Base-by-base conservation (phyloP, 306 rosid species). In the barrel medic (Medicago truncatula) region DNA sequence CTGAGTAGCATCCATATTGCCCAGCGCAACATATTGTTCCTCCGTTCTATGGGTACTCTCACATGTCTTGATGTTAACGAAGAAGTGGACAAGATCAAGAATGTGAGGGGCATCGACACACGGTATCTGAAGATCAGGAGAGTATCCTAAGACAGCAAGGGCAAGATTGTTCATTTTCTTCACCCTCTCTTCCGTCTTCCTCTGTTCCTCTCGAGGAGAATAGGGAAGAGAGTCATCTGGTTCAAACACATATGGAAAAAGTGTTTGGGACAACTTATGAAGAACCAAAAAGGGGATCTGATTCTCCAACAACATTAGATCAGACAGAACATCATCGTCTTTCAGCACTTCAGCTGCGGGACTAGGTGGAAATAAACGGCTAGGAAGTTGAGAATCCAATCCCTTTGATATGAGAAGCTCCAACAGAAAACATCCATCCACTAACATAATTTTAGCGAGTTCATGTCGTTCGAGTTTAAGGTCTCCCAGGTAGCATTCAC, bases 371-470 rank as follows among this genome's bases (percentile, higher is more conserved):
- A 20, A 18, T 0, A 7, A 3, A 21, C 5, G 60, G 28, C 74
- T 49, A 1, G 9, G 12, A 2, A 69, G 40, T 13, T 67, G 1
- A 4, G 11, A 3, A 23, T 25, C 6, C 18, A 68, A 14, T 5
- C 1, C 14, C 4, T 47, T 8, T 3, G 60, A n/a, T 60, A 75
- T 34, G 53, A 81, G 46, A 41, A 81, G 58, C 71, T 81, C 81
- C 7, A 81, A 50, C 15, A 76, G 7, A 39, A 81, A 81, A 69
- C 81, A 81, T 3, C 74, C 74, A 2, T 81, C 85, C 0, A 56
- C 16, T 44, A 73, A 28, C 69, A 82, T 77, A 1, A 60, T 20
- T 57, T 23, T 44, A 1, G 80, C 63, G 2, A 77, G 80, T 11
- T 73, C 13, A 1, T 10, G 1, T 41, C 9, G 4, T 41, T 10